Evolutionary conservation across 495 filamentous ascomycete species (phyloP).

Genomic region (Neurospora sp.): DNA sequence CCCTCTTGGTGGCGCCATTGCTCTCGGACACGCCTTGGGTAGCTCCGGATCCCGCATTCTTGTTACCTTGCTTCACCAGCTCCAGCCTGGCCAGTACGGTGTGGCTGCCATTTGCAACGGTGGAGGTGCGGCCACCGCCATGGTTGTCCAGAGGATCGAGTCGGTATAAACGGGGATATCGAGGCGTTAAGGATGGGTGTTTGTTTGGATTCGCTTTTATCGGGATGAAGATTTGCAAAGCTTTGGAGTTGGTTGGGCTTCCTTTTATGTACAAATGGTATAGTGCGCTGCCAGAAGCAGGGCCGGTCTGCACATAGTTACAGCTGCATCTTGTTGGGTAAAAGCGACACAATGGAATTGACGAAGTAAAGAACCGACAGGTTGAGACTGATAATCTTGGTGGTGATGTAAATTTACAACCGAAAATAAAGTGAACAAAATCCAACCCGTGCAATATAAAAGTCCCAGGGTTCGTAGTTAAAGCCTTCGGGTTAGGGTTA

Average conservation of each 20-base stretch:
- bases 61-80: conserved; percentile 78
- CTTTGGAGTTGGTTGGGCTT: neutral
- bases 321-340: neutral
- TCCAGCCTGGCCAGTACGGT: conserved; percentile 86
- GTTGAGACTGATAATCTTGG: neutral
- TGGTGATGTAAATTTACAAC: neutral
- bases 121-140: conserved; percentile 80
- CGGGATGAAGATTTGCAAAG: neutral
- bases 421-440: neutral
- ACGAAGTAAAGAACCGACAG: neutral
- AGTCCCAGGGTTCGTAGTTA: neutral
- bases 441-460: neutral
- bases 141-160: conserved; percentile 84
- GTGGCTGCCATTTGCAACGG: conserved; percentile 96
- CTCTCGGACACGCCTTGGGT: conserved; percentile 87
- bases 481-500: neutral
- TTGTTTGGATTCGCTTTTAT: neutral
- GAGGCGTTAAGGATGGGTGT: neutral
- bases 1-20: conserved; percentile 80
- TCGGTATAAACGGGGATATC: conserved; percentile 36
- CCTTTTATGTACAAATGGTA: neutral
- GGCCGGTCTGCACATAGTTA: neutral
- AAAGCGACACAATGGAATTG: neutral
- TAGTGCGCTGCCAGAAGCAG: neutral
- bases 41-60: conserved; percentile 91